Evolutionary conservation across 257 asterid genomes (phyloP).

Genomic region (Marsdenia floribunda): DNA sequence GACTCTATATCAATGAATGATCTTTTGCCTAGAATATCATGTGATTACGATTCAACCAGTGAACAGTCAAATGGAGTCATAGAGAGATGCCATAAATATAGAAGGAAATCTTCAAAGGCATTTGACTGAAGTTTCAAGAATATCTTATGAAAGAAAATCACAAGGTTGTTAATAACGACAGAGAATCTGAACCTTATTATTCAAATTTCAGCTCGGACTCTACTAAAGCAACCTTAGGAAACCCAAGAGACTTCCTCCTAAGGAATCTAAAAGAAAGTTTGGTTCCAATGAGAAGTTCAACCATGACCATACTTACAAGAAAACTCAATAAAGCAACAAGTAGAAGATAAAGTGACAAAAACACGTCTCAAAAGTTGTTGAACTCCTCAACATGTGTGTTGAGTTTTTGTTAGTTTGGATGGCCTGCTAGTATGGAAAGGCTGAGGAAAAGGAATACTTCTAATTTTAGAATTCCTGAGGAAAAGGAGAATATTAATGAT

Average conservation of each 20-base stretch:
- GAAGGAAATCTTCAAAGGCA: constrained; percentile 19
- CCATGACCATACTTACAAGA: constrained; percentile 3
- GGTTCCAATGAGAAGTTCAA: constrained; percentile 18
- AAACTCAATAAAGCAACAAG: constrained; percentile 59
- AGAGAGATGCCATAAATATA: constrained; percentile 9
- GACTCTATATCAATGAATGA: constrained; percentile 32
- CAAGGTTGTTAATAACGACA: constrained; percentile 4
- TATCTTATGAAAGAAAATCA: constrained; percentile 14
- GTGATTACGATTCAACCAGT: constrained; percentile 19
- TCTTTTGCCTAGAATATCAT: constrained; percentile 24
- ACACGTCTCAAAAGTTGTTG: constrained; percentile 80
- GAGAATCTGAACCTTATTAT: constrained; percentile 20
- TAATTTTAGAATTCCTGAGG: constrained; percentile 90
- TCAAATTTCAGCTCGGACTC: not conserved
- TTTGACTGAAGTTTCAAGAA: constrained; percentile 16
- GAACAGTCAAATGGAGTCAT: constrained; percentile 30
- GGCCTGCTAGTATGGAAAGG: constrained; percentile 99
- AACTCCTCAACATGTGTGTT: constrained; percentile 98
- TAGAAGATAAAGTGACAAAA: constrained; percentile 95
- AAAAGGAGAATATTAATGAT: constrained; percentile 86
- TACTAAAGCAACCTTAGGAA: not conserved
- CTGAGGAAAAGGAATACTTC: constrained; percentile 85
- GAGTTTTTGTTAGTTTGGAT: constrained; percentile 93
- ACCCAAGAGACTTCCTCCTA: not conserved
- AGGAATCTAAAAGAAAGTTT: constrained; percentile 13